Conservation (phyloP, 1,284 basidiomycete genomes). For the Wolfiporia cocos region DNA sequence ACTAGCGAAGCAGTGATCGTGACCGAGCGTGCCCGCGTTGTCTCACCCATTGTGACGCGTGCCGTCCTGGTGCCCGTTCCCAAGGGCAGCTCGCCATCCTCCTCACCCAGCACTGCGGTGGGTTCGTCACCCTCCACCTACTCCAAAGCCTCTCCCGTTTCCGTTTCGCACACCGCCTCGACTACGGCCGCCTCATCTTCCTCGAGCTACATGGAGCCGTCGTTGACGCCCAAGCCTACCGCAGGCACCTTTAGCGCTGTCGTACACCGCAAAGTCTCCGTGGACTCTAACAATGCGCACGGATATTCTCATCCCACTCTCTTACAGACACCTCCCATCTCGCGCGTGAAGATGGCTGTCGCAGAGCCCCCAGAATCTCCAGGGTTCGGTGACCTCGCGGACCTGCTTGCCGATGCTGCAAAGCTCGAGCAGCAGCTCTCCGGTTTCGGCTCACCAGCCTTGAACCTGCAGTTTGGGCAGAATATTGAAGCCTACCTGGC, state of each 20-base stretch:
- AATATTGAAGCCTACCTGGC: neutral
- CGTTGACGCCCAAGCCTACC: slow-evolving; percentile 16
- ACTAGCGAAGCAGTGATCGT: slow-evolving; percentile 16
- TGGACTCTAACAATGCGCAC: slow-evolving; percentile 5
- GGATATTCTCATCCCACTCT: neutral
- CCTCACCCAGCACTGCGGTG: neutral
- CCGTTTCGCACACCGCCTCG: too few species aligned
- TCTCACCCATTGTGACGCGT: slow-evolving; percentile 15
- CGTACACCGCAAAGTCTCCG: slow-evolving; percentile 24
- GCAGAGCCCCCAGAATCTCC: slow-evolving; percentile 11
- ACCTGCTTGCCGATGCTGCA: slow-evolving; percentile 22
- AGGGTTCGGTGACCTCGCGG: slow-evolving; percentile 23
- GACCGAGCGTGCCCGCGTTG: slow-evolving; percentile 13
- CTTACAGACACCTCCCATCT: slow-evolving; percentile 5
- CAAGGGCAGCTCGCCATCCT: slow-evolving; percentile 1
- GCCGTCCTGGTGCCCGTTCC: slow-evolving; percentile 12
- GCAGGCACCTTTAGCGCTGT: slow-evolving; percentile 23
- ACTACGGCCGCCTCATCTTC: slow-evolving; percentile 5
- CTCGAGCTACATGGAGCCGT: slow-evolving; percentile 12
- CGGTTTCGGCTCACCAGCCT: slow-evolving; percentile 14
- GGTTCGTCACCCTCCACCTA: neutral
- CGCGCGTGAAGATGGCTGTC: neutral
- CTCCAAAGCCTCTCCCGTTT: too few species aligned
- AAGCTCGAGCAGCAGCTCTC: slow-evolving; percentile 24
- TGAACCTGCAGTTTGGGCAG: slow-evolving; percentile 7